These are phyloP conservation scores for Umbelopsis sp. DNA, from an alignment of 371 early-diverging fungal genomes.

Conservation along the genomic window DNA sequence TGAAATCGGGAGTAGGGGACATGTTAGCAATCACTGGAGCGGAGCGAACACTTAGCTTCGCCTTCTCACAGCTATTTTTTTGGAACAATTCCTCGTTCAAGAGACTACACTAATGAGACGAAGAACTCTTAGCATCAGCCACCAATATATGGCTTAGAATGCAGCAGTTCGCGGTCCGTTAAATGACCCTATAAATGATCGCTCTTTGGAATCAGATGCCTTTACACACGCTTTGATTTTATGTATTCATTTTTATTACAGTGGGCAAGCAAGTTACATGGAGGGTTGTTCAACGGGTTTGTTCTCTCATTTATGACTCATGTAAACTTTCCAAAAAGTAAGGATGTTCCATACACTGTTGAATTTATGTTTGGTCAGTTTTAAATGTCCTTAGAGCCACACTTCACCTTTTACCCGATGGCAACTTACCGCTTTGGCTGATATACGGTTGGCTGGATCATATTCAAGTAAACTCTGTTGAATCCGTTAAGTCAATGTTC, in stretches of 20 bases:
- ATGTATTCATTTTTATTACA: background rate
- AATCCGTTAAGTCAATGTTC: background rate
- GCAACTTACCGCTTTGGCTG: constrained; percentile 28
- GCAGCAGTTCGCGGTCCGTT: too few species aligned
- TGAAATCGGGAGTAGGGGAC: constrained; percentile 3
- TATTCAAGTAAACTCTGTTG: constrained; percentile 33
- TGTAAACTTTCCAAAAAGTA: constrained; percentile 8
- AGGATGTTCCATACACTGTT: constrained; percentile 3
- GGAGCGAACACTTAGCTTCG: too few species aligned
- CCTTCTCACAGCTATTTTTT: too few species aligned
- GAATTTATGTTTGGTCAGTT: background rate
- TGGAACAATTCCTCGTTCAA: background rate
- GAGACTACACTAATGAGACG: background rate
- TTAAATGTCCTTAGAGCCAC: background rate
- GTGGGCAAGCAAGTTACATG: background rate
- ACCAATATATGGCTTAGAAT: too few species aligned
- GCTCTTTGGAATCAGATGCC: background rate
- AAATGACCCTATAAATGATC: too few species aligned
- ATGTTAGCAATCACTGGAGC: background rate
- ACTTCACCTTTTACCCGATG: background rate
- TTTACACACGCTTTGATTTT: background rate
- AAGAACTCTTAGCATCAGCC: too few species aligned
- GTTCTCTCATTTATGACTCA: background rate
- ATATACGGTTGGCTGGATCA: constrained; percentile 33
- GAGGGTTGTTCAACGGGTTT: background rate